phyloP scores from a whole-genome alignment of 2,329 filamentous ascomycete species.

The Thielaviopsis punctulata region DNA sequence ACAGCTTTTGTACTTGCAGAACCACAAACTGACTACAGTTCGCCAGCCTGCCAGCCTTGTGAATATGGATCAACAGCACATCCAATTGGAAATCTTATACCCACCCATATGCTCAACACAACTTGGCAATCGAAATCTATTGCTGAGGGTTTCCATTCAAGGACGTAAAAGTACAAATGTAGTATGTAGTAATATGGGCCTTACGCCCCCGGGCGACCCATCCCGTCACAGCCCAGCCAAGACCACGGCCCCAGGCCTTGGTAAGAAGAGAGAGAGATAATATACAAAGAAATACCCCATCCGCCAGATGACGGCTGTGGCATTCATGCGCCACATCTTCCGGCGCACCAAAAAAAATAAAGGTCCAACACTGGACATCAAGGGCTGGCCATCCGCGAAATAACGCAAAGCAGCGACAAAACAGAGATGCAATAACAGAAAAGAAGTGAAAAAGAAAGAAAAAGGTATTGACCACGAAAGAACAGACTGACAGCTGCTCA shows the following conservation, averaged over 20 bases:
- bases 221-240: not conserved
- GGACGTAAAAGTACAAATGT: not conserved
- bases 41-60: not conserved
- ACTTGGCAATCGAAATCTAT: not conserved
- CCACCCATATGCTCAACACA: not conserved
- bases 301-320: not conserved
- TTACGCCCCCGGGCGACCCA: too few species aligned
- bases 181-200: not conserved
- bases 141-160: not conserved
- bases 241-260: not conserved
- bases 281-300: not conserved
- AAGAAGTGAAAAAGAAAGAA: not conserved
- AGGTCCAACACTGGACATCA: too few species aligned
- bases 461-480: not conserved
- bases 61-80: not conserved
- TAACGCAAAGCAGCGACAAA: not conserved
- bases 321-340: too few species aligned
- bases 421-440: not conserved
- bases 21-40: too few species aligned
- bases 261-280: not conserved
- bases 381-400: too few species aligned
- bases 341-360: too few species aligned
- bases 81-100: too few species aligned
- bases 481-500: conserved; percentile 25
- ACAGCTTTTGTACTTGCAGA: too few species aligned